Conservation (phyloP, 257 asterid genomes). For the Solanum chilense region DNA sequence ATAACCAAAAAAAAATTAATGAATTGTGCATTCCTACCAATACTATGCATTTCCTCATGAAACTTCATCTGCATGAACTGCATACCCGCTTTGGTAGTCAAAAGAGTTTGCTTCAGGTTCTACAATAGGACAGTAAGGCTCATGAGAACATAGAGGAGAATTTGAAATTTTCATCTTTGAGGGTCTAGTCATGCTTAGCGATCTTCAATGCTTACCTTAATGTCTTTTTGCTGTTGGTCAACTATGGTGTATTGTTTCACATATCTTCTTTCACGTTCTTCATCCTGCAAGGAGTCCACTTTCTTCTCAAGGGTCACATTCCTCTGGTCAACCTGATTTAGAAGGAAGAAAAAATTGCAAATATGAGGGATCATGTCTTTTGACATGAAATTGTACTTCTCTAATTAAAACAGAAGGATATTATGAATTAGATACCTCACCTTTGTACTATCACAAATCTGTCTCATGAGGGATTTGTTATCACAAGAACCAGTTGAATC, state of each 20-base stretch:
- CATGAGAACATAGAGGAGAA: background rate
- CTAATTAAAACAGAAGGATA: background rate
- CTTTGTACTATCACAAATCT: constrained; percentile 25
- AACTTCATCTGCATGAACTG: constrained; percentile 88
- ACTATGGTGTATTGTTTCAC: constrained; percentile 50
- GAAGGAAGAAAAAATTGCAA: constrained; percentile 1
- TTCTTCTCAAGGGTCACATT: constrained; percentile 11
- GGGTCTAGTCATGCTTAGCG: background rate
- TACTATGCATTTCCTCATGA: constrained; percentile 69
- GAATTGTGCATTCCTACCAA: constrained; percentile 35
- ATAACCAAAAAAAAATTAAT: background rate
- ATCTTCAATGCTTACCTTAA: constrained; percentile 39
- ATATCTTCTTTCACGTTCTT: constrained; percentile 33
- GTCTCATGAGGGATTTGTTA: constrained; percentile 20
- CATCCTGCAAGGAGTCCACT: constrained; percentile 28
- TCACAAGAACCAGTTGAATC: constrained; percentile 28
- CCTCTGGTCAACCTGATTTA: constrained; percentile 28
- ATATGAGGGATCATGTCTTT: background rate
- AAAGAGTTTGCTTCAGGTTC: constrained; percentile 74
- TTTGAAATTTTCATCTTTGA: background rate
- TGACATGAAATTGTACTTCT: background rate
- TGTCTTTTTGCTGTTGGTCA: constrained; percentile 61
- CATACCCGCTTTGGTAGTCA: constrained; percentile 77
- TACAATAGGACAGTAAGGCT: constrained; percentile 6
- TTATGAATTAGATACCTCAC: constrained; percentile 13